phyloP scores from a whole-genome alignment of 2,329 filamentous ascomycete species.

The Zasmidium cellare region DNA sequence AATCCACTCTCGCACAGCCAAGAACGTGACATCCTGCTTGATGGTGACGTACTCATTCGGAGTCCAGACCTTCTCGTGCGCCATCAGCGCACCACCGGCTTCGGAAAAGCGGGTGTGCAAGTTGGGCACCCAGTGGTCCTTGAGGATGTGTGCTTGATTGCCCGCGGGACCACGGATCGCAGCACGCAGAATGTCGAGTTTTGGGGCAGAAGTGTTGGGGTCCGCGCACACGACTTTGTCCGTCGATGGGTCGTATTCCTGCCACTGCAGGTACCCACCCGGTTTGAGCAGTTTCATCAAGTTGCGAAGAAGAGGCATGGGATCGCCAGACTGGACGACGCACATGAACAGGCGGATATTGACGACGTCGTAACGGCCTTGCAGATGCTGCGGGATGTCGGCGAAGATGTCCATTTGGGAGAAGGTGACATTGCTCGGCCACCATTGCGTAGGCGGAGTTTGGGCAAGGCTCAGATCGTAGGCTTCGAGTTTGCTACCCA shows the following conservation, averaged over 20 bases:
- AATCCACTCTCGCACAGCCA: conserved; percentile 17
- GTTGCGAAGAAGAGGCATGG: conserved; percentile 19
- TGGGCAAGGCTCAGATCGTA: conserved; percentile 25
- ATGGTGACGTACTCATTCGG: conserved; percentile 8
- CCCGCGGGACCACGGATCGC: background rate
- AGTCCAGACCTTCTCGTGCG: conserved; percentile 14
- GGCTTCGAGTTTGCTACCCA: conserved; percentile 18
- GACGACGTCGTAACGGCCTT: conserved; percentile 23
- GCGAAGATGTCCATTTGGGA: conserved; percentile 19
- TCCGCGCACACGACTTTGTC: conserved; percentile 12
- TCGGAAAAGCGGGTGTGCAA: conserved; percentile 10
- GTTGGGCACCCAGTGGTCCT: conserved; percentile 8
- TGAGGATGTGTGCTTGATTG: background rate
- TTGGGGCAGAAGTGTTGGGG: conserved; percentile 5
- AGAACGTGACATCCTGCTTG: conserved; percentile 21
- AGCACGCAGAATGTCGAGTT: conserved; percentile 1
- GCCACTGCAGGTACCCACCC: conserved; percentile 27
- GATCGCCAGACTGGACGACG: conserved; percentile 21
- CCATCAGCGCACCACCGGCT: conserved; percentile 13
- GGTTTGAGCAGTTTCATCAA: conserved; percentile 23
- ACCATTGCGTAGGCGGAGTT: conserved; percentile 17
- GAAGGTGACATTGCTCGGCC: conserved; percentile 20
- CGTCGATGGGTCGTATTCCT: conserved; percentile 18
- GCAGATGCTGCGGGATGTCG: conserved; percentile 6
- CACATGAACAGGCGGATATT: conserved; percentile 24